These are phyloP conservation scores for Manihot esculenta DNA, from an alignment of 441 rosid species.

Conservation along the genomic window DNA sequence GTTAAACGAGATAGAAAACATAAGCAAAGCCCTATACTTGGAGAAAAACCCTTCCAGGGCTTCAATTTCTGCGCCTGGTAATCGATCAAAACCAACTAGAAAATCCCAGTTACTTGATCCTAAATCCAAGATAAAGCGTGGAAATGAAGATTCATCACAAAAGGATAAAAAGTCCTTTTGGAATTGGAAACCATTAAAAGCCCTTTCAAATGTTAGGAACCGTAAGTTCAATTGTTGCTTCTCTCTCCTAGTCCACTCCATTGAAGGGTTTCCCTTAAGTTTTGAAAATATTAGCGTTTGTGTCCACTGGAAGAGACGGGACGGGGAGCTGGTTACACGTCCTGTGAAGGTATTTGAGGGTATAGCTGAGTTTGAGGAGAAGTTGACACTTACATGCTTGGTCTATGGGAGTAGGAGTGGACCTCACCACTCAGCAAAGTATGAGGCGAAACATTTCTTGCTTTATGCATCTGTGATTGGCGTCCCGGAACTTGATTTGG, in stretches of 20 bases:
- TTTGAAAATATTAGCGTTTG: conserved; percentile 57
- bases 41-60: conserved; percentile 46
- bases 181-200: conserved; percentile 89
- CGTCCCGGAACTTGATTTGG: conserved; percentile 77
- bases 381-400: conserved; percentile 62
- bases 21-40: conserved; percentile 70
- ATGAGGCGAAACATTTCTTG: conserved; percentile 93
- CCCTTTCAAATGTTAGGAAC: conserved; percentile 58
- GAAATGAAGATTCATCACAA: conserved; percentile 41
- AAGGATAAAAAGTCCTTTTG: conserved; percentile 82
- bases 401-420: conserved; percentile 86
- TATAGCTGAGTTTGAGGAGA: conserved; percentile 70
- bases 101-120: conserved; percentile 39
- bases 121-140: conserved; percentile 34
- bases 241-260: conserved; percentile 68
- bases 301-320: conserved; percentile 93
- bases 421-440: conserved; percentile 83
- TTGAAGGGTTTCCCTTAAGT: conserved; percentile 60
- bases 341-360: conserved; percentile 64
- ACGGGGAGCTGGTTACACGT: conserved; percentile 54
- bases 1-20: conserved; percentile 73
- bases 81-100: conserved; percentile 42
- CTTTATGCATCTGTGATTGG: conserved; percentile 59
- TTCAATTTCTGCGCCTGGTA: conserved; percentile 31
- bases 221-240: conserved; percentile 77